Conservation (phyloP, 1,284 basidiomycete species). For the Irpex rosettiformis region DNA sequence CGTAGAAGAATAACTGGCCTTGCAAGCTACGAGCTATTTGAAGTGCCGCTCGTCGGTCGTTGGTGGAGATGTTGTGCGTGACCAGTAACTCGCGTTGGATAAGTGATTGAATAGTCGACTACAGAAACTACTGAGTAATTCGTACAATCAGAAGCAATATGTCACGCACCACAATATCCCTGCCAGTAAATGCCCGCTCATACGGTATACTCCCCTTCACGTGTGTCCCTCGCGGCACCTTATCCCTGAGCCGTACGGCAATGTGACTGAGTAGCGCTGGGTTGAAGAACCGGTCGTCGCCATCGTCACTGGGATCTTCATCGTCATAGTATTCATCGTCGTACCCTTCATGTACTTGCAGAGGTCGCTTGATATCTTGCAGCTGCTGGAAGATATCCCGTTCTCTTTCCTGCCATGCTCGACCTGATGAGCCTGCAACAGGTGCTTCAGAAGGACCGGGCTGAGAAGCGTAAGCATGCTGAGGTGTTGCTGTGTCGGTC, state of each 20-base stretch:
- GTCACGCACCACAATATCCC: conserved; percentile 81
- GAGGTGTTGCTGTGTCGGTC: conserved; percentile 9
- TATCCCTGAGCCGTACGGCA: conserved; percentile 84
- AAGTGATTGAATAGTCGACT: conserved; percentile 81
- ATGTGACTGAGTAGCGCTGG: conserved; percentile 85
- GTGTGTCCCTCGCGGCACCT: conserved; percentile 81
- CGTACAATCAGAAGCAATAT: background rate
- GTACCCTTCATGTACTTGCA: conserved; percentile 41
- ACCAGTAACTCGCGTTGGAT: conserved; percentile 68
- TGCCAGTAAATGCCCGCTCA: conserved; percentile 85
- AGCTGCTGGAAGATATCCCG: conserved; percentile 31
- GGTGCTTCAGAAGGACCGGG: conserved; percentile 21
- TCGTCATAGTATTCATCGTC: conserved; percentile 60
- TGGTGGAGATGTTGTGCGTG: conserved; percentile 66
- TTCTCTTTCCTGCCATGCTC: conserved; percentile 25
- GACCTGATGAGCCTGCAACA: conserved; percentile 21
- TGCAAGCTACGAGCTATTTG: conserved; percentile 88
- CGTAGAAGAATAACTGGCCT: conserved; percentile 92
- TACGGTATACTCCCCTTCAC: conserved; percentile 91
- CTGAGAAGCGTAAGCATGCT: conserved; percentile 15
- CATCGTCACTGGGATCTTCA: conserved; percentile 63
- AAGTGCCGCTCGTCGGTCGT: conserved; percentile 79
- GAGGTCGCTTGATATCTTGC: conserved; percentile 38
- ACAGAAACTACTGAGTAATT: conserved; percentile 1
- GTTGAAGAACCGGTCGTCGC: conserved; percentile 81